Evolutionary conservation across 106 monocot species (phyloP).

Genomic region (Allium sativum): DNA sequence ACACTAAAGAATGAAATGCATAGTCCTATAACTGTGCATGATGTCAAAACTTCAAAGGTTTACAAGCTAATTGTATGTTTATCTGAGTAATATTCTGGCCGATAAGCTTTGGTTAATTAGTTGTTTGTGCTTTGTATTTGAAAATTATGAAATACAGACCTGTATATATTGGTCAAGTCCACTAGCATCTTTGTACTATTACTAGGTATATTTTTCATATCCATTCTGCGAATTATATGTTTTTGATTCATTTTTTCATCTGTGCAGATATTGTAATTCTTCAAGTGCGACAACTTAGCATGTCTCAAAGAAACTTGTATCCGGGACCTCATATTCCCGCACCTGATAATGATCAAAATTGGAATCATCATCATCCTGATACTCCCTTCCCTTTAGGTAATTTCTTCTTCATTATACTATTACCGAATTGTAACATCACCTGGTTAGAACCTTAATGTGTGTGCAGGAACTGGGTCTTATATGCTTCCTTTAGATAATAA

Average conservation of each 20-base stretch:
- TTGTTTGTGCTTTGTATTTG: too few relatives aligned
- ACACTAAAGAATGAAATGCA: too few relatives aligned
- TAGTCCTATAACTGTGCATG: too few relatives aligned
- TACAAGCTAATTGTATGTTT: too few relatives aligned
- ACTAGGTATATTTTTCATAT: too few relatives aligned
- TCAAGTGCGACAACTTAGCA: not conserved
- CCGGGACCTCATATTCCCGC: not conserved
- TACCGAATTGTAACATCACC: not conserved
- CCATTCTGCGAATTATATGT: too few relatives aligned
- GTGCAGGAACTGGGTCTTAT: conserved; percentile 11
- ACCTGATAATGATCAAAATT: not conserved
- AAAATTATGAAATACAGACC: too few relatives aligned
- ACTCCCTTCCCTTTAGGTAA: not conserved
- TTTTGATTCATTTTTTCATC: not conserved
- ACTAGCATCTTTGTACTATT: too few relatives aligned
- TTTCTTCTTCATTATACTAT: not conserved
- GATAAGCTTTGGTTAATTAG: too few relatives aligned
- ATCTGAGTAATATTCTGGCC: too few relatives aligned
- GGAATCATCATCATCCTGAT: conserved; percentile 3
- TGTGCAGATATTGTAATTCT: not conserved
- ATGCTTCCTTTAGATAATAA: conserved; percentile 1
- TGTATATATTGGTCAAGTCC: too few relatives aligned
- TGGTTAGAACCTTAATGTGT: not conserved
- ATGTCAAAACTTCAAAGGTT: too few relatives aligned
- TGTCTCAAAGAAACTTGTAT: not conserved